Percentiles rank a stretch among this genome's conserved stretches.
These are phyloP conservation scores for Mitragyna speciosa DNA, from an alignment of 257 asterid genomes.

Conservation along the genomic window DNA sequence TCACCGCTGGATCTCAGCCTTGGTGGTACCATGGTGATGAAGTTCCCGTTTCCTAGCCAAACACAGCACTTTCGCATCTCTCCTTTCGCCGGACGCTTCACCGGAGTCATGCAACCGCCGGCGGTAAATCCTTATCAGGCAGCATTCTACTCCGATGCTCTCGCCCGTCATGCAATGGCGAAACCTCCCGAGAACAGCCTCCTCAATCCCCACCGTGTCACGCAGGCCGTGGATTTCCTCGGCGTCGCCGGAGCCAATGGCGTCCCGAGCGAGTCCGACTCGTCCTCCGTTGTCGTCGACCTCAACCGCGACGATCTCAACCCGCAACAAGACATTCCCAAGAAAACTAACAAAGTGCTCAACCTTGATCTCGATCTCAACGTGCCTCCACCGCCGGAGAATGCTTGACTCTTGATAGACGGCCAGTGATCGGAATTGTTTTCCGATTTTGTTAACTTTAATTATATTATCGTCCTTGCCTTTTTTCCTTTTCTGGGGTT, in stretches of 20 bases:
- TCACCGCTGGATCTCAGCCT: constrained; percentile 27
- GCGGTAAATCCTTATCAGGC: constrained; percentile 12
- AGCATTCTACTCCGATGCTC: constrained; percentile 15
- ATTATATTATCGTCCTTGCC: not conserved
- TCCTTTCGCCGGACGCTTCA: constrained; percentile 6
- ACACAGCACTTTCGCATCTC: not conserved
- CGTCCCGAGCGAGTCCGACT: constrained; percentile 35
- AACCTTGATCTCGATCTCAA: constrained; percentile 41
- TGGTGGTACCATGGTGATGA: not conserved
- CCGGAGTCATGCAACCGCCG: constrained; percentile 2
- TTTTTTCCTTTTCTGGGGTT: not conserved
- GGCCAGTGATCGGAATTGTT: not conserved
- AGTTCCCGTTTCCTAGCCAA: not conserved
- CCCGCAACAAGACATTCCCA: constrained; percentile 25
- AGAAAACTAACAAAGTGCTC: not conserved
- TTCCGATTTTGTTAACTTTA: constrained; percentile 2
- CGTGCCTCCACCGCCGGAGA: constrained; percentile 50
- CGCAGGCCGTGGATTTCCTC: constrained; percentile 17
- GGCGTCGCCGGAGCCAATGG: constrained; percentile 21
- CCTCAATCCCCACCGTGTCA: not conserved
- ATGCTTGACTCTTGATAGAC: constrained; percentile 16
- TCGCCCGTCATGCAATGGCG: constrained; percentile 11
- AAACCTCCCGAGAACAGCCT: not conserved
- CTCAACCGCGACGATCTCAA: constrained; percentile 23
- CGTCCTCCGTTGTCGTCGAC: constrained; percentile 43